Conservation (phyloP, 345 rosid species). For the Hibiscus trionum region DNA sequence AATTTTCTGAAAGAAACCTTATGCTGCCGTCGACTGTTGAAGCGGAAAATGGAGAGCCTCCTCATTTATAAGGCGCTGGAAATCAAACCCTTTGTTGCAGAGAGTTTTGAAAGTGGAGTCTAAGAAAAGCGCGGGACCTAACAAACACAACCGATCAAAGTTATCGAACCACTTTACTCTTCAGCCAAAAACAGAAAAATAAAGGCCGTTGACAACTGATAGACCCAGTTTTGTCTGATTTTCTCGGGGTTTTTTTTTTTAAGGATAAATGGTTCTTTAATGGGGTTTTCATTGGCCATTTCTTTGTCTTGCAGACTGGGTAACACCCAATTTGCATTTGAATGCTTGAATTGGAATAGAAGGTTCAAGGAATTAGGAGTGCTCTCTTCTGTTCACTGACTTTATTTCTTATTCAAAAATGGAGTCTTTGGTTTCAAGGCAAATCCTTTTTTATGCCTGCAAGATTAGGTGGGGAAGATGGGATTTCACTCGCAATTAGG, state of each 20-base stretch:
- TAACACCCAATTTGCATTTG: slow-evolving; percentile 10
- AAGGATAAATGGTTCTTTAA: not conserved
- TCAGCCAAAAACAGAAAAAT: not conserved
- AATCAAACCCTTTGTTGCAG: slow-evolving; percentile 5
- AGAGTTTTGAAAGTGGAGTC: slow-evolving; percentile 27
- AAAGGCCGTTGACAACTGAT: not conserved
- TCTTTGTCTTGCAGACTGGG: slow-evolving; percentile 52
- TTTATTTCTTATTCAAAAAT: slow-evolving; percentile 1
- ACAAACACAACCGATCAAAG: slow-evolving; percentile 21
- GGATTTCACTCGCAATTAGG: slow-evolving; percentile 8
- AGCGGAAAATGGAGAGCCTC: slow-evolving; percentile 30
- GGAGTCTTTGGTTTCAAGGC: slow-evolving; percentile 26
- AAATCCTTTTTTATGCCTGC: not conserved
- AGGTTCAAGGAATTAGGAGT: slow-evolving; percentile 18
- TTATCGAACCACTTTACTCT: slow-evolving; percentile 9
- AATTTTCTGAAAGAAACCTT: slow-evolving; percentile 15
- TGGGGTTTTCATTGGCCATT: slow-evolving; percentile 7
- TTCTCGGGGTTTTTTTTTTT: not conserved
- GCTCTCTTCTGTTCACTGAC: not conserved
- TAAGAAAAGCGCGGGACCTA: slow-evolving; percentile 40
- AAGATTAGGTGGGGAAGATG: slow-evolving; percentile 20
- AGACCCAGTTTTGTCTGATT: slow-evolving; percentile 18
- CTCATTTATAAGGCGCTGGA: slow-evolving; percentile 36
- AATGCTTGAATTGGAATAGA: slow-evolving; percentile 48
- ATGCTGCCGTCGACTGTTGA: slow-evolving; percentile 24